A percentile compares a stretch with the other conserved stretches of the same genome.
Conservation (phyloP, 1,139 yeast species). For the Debaryomyces singareniensis region DNA sequence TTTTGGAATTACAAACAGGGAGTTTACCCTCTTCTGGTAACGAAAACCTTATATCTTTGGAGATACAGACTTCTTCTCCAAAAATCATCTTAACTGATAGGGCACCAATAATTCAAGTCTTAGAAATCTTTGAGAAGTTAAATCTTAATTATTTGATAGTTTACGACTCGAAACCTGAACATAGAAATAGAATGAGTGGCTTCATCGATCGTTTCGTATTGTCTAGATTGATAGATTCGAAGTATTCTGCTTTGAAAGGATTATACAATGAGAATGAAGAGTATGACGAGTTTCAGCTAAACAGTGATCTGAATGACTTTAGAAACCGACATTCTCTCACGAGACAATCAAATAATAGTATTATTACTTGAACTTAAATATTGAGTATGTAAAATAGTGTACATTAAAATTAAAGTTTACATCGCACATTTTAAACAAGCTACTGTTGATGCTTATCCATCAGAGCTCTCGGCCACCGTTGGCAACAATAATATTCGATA, state of each 20-base stretch:
- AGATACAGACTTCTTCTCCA: slow-evolving; percentile 14
- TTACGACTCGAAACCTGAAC: slow-evolving; percentile 7
- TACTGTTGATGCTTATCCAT: too few relatives aligned
- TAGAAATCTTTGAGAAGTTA: slow-evolving; percentile 37
- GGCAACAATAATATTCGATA: slow-evolving; percentile 1
- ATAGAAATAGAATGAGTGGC: slow-evolving; percentile 22
- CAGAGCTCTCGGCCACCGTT: background rate
- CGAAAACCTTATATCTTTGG: slow-evolving; percentile 9
- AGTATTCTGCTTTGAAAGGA: slow-evolving; percentile 12
- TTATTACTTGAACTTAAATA: too few relatives aligned
- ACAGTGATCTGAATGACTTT: too few relatives aligned
- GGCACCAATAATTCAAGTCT: slow-evolving; percentile 28
- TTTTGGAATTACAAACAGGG: slow-evolving; percentile 20
- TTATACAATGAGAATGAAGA: background rate
- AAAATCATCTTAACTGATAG: slow-evolving; percentile 23
- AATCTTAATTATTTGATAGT: slow-evolving; percentile 32
- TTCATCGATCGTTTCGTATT: slow-evolving; percentile 37
- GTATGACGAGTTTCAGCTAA: too few relatives aligned
- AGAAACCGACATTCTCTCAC: too few relatives aligned
- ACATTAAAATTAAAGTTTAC: too few relatives aligned
- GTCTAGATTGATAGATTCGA: slow-evolving; percentile 23
- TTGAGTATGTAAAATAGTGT: too few relatives aligned
- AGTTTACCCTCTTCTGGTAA: slow-evolving; percentile 14
- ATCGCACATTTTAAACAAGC: too few relatives aligned
- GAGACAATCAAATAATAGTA: too few relatives aligned